These are phyloP conservation scores for Hirschioporus abietinus DNA, from an alignment of 768 basidiomycete species.

Conservation along the genomic window DNA sequence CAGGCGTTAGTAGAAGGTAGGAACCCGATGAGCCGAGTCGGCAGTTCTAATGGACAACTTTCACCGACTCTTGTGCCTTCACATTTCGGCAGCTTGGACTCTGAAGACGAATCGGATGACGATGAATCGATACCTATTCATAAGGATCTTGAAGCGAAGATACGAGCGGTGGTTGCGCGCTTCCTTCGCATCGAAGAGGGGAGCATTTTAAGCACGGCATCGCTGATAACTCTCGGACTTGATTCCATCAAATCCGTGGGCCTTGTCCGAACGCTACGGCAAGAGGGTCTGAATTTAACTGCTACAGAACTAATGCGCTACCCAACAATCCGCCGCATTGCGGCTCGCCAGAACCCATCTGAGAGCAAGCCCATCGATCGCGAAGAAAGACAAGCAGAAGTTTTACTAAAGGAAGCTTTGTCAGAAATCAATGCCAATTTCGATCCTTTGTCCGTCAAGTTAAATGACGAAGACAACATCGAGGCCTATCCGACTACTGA, in stretches of 20 bases:
- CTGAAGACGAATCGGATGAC: not conserved
- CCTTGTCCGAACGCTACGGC: constrained; percentile 29
- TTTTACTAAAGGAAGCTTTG: constrained; percentile 15
- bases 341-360: not conserved
- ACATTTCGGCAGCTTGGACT: not conserved
- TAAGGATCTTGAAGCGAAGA: not conserved
- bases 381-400: constrained; percentile 9
- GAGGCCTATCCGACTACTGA: constrained; percentile 35
- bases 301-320: constrained; percentile 34
- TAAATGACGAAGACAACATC: constrained; percentile 27
- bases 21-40: not conserved
- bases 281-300: constrained; percentile 27
- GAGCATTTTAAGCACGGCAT: constrained; percentile 15
- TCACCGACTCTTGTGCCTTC: constrained; percentile 12
- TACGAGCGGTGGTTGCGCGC: not conserved
- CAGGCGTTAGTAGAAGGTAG: constrained; percentile 13
- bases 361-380: not conserved
- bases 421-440: not conserved
- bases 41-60: constrained; percentile 10
- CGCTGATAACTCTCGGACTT: constrained; percentile 40
- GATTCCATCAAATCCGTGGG: constrained; percentile 45
- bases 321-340: constrained; percentile 5
- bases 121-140: not conserved
- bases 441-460: constrained; percentile 12
- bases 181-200: not conserved